Evolutionary conservation across 2,329 filamentous ascomycete species (phyloP).

Genomic region (Pleomassaria siparia): DNA sequence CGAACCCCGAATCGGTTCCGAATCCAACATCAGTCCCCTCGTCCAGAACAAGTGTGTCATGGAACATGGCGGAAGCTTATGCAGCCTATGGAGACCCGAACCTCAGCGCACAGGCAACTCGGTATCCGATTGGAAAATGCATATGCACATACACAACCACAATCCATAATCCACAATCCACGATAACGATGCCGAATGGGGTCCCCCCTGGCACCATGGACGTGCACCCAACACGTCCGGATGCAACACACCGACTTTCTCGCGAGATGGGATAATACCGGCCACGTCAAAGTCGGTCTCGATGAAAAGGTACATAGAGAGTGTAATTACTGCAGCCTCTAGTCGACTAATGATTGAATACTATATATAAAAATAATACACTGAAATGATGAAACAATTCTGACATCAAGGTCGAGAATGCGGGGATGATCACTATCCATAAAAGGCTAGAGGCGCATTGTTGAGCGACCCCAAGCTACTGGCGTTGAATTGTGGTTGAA

Average conservation of each 20-base stretch:
- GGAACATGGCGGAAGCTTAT: conserved; percentile 1
- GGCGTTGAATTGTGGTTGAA: conserved; percentile 13
- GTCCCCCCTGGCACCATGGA: background rate
- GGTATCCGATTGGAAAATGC: conserved; percentile 8
- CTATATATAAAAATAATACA: too few relatives aligned
- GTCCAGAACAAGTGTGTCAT: background rate
- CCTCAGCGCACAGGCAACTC: conserved; percentile 13
- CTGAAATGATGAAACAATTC: too few relatives aligned
- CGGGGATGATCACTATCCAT: conserved; percentile 10
- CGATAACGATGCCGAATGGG: conserved; percentile 5
- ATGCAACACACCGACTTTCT: conserved; percentile 15
- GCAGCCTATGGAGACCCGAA: conserved; percentile 11
- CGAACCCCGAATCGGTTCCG: too few relatives aligned
- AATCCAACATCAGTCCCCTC: background rate
- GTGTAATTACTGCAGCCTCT: background rate
- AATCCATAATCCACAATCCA: background rate
- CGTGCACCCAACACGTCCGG: conserved; percentile 9
- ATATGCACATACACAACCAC: conserved; percentile 2
- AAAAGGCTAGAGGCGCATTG: background rate
- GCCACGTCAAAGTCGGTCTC: background rate
- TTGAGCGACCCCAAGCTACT: conserved; percentile 12
- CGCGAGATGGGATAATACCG: background rate
- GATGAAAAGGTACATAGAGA: background rate
- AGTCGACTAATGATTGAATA: too few relatives aligned
- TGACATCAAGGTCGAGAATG: conserved; percentile 15